These are phyloP conservation scores for Asterella californica DNA, from an alignment of 225 moss, liverwort and hornwort genomes.

Conservation along the genomic window DNA sequence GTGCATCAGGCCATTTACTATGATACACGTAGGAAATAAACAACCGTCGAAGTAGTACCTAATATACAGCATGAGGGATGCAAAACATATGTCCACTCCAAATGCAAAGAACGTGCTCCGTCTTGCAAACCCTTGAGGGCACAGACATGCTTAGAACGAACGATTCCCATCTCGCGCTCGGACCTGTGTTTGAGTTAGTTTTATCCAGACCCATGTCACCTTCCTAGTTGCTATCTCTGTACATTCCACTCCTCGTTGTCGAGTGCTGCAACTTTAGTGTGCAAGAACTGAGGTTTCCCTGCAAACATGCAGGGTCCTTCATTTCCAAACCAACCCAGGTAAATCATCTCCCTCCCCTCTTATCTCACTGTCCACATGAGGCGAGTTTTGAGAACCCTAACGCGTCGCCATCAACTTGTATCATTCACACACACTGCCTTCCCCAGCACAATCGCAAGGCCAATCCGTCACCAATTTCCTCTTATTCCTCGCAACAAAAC, in stretches of 20 bases:
- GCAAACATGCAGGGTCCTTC: not conserved
- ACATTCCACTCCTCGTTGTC: not conserved
- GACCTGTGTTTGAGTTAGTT: not conserved
- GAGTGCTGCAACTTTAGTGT: not conserved
- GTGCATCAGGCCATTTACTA: not conserved
- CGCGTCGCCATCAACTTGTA: too few species aligned
- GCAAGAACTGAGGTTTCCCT: conserved; percentile 1
- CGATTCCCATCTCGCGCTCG: not conserved
- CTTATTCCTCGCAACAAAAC: not conserved
- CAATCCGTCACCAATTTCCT: not conserved
- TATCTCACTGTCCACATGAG: too few species aligned
- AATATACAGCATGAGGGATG: not conserved
- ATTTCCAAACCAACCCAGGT: not conserved
- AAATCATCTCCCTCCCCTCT: too few species aligned
- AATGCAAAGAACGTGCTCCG: not conserved
- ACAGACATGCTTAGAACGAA: not conserved
- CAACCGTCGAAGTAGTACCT: not conserved
- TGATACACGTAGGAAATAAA: not conserved
- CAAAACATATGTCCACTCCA: not conserved
- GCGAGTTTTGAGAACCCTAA: too few species aligned
- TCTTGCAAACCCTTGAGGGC: not conserved
- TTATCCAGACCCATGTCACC: not conserved
- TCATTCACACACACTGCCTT: too few species aligned
- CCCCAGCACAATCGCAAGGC: too few species aligned
- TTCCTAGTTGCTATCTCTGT: not conserved